phyloP scores from a whole-genome alignment of 805 yeast species.

The Jamesozyma lodderae region DNA sequence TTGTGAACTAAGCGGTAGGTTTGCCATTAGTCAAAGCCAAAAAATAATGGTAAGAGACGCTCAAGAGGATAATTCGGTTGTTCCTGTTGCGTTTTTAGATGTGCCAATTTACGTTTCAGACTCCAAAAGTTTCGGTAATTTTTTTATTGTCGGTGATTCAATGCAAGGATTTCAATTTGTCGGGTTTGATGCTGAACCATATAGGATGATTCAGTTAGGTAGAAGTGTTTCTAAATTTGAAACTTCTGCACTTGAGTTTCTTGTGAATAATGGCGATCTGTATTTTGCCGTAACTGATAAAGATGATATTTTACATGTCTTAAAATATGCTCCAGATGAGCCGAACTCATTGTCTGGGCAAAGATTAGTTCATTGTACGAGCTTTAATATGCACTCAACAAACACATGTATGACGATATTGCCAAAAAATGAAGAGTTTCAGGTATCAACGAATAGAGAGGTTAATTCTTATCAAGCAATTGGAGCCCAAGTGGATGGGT shows the following conservation, averaged over 20 bases:
- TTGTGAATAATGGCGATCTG: conserved; percentile 61
- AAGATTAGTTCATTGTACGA: conserved; percentile 56
- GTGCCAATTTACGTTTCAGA: conserved; percentile 73
- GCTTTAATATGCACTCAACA: conserved; percentile 57
- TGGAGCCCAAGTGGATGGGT: conserved; percentile 75
- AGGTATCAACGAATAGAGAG: conserved; percentile 3
- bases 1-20: conserved; percentile 73
- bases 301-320: conserved; percentile 53
- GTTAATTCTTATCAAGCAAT: conserved; percentile 44
- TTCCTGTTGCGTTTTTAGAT: conserved; percentile 90
- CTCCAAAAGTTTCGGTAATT: conserved; percentile 72
- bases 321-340: conserved; percentile 89
- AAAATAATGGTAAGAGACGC: conserved; percentile 66
- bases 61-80: conserved; percentile 75
- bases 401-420: conserved; percentile 47
- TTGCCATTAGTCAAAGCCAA: conserved; percentile 81
- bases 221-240: conserved; percentile 59
- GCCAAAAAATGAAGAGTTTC: conserved; percentile 30
- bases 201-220: conserved; percentile 69
- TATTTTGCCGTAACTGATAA: conserved; percentile 62
- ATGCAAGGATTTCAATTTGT: conserved; percentile 61
- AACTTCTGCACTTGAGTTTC: conserved; percentile 53
- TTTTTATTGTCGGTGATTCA: conserved; percentile 74
- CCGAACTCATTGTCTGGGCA: conserved; percentile 76
- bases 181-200: conserved; percentile 94